Conservation (phyloP, 179 eudicot genomes). For the Heliamphora pulchella region DNA sequence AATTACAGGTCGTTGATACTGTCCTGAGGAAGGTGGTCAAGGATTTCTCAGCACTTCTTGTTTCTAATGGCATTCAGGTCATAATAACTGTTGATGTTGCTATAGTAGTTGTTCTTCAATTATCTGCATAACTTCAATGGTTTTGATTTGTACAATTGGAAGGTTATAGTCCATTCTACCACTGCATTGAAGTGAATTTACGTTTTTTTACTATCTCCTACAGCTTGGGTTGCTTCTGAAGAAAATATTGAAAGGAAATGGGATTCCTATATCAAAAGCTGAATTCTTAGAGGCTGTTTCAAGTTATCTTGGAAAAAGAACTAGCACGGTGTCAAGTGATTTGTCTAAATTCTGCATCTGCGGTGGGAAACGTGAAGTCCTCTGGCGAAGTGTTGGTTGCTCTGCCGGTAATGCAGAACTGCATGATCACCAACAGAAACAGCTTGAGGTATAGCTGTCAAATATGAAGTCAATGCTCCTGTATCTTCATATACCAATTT, state of each 20-base stretch:
- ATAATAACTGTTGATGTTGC: not conserved
- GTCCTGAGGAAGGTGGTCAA: slow-evolving; percentile 71
- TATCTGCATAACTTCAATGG: not conserved
- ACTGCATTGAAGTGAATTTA: slow-evolving; percentile 1
- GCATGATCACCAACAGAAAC: slow-evolving; percentile 51
- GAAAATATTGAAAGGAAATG: slow-evolving; percentile 46
- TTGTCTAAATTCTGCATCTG: slow-evolving; percentile 56
- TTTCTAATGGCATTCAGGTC: slow-evolving; percentile 81
- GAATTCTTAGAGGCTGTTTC: slow-evolving; percentile 61
- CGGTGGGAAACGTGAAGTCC: slow-evolving; percentile 48
- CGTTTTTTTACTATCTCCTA: slow-evolving; percentile 12
- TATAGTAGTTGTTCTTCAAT: not conserved
- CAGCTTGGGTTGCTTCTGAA: slow-evolving; percentile 74
- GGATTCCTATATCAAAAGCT: slow-evolving; percentile 41
- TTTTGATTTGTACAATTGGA: not conserved
- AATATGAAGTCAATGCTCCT: not conserved
- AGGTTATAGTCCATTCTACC: not conserved
- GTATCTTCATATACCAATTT: not conserved
- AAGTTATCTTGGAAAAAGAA: slow-evolving; percentile 52
- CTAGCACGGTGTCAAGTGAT: slow-evolving; percentile 35
- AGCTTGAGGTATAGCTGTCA: slow-evolving; percentile 46
- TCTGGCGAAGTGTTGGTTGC: slow-evolving; percentile 17
- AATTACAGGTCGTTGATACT: slow-evolving; percentile 64
- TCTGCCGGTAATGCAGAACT: slow-evolving; percentile 29
- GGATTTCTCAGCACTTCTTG: slow-evolving; percentile 61